phyloP scores from a whole-genome alignment of 768 basidiomycete species.

The Mycena vulgaris region DNA sequence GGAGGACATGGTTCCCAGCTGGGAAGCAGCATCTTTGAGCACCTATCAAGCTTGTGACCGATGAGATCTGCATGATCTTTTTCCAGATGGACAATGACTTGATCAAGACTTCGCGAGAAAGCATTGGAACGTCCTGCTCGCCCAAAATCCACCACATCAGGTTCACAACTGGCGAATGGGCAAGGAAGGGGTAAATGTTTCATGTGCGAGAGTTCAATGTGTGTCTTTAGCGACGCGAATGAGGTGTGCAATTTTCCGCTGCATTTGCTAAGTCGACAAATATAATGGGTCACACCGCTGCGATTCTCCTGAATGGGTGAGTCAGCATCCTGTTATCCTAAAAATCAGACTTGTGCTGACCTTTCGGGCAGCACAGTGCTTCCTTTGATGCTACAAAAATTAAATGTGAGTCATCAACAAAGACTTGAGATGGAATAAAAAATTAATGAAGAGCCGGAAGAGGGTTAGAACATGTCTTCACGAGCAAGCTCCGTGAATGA shows the following conservation, averaged over 20 bases:
- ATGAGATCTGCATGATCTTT: conserved; percentile 13
- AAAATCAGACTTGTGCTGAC: background rate
- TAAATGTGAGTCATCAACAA: background rate
- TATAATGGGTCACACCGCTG: background rate
- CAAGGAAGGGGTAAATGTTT: conserved; percentile 22
- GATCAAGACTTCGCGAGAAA: conserved; percentile 9
- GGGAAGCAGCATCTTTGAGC: background rate
- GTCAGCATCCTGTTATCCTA: background rate
- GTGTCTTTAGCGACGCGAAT: background rate
- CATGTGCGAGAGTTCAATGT: conserved; percentile 20
- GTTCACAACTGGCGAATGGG: conserved; percentile 15
- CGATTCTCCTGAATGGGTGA: background rate
- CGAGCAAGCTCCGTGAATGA: too few relatives aligned
- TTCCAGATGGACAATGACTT: conserved; percentile 18
- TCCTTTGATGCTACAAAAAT: conserved; percentile 26
- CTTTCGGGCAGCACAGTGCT: conserved; percentile 8
- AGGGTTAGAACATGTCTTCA: background rate
- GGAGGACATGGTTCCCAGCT: conserved; percentile 9
- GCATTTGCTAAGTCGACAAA: conserved; percentile 19
- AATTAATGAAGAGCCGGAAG: background rate
- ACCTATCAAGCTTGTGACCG: background rate
- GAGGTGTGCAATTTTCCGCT: conserved; percentile 21
- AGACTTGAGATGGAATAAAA: background rate
- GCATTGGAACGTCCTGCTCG: background rate
- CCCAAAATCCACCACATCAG: background rate